These are phyloP conservation scores for Rubus idaeus DNA, from an alignment of 306 rosid genomes.

Conservation along the genomic window DNA sequence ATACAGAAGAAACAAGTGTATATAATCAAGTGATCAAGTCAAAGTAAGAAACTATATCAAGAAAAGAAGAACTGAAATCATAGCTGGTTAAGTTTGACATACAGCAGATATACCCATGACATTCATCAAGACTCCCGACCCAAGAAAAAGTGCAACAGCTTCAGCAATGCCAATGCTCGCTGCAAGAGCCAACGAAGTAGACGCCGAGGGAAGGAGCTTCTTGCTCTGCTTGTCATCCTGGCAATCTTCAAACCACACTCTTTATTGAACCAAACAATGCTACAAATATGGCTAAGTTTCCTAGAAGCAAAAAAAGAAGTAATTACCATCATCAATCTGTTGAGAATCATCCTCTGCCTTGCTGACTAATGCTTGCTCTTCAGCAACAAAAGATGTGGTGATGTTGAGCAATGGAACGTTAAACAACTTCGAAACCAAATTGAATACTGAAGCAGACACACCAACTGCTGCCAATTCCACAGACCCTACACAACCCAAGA, in stretches of 20 bases:
- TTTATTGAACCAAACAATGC: conserved; percentile 9
- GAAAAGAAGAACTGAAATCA: not conserved
- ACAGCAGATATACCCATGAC: conserved; percentile 91
- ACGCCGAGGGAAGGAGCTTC: conserved; percentile 70
- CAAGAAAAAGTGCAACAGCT: conserved; percentile 66
- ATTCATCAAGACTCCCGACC: conserved; percentile 74
- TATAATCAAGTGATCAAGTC: not conserved
- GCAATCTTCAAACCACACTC: conserved; percentile 34
- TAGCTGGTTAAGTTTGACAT: conserved; percentile 56
- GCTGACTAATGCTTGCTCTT: conserved; percentile 63
- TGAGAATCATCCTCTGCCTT: conserved; percentile 32
- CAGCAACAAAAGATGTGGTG: conserved; percentile 94
- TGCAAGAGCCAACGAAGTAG: conserved; percentile 84
- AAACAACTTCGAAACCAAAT: conserved; percentile 78
- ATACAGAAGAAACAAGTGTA: not conserved
- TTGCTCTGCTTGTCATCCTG: conserved; percentile 41
- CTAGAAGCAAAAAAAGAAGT: not conserved
- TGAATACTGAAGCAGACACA: conserved; percentile 80
- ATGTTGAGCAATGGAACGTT: conserved; percentile 78
- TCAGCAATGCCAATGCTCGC: conserved; percentile 83
- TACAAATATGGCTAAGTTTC: not conserved
- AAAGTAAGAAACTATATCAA: not conserved
- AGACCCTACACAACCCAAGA: conserved; percentile 54
- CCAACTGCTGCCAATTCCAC: conserved; percentile 94
- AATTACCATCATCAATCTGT: conserved; percentile 40